Evolutionary conservation across 2,329 filamentous ascomycete species (phyloP).

Genomic region (Diplodia scrobiculata): DNA sequence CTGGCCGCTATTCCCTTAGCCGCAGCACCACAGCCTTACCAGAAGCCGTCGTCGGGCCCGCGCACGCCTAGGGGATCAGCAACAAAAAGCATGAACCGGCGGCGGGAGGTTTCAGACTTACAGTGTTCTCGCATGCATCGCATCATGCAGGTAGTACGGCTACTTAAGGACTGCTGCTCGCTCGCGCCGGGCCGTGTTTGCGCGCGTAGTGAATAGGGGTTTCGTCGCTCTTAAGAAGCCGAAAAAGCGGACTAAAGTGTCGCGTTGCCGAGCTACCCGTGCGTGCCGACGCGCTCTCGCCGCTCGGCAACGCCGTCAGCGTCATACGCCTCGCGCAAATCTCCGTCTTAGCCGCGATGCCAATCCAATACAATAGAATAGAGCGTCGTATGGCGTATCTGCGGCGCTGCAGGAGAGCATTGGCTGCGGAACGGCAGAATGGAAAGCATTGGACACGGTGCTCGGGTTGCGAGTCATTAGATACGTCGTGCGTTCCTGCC

Average conservation of each 20-base stretch:
- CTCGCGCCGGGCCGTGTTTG: not conserved
- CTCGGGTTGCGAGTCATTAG: slow-evolving; percentile 1
- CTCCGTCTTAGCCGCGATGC: slow-evolving; percentile 5
- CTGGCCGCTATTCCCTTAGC: not conserved
- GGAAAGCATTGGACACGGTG: too few species aligned
- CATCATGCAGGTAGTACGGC: too few species aligned
- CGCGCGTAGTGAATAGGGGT: slow-evolving; percentile 16
- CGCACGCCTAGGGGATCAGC: slow-evolving; percentile 6
- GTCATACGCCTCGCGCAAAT: not conserved
- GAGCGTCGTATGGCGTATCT: not conserved
- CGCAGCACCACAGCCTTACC: slow-evolving; percentile 6
- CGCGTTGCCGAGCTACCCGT: not conserved
- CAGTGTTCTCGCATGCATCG: not conserved
- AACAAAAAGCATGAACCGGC: not conserved
- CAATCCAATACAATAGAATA: not conserved
- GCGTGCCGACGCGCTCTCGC: too few species aligned
- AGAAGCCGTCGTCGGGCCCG: slow-evolving; percentile 13
- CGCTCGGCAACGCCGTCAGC: not conserved
- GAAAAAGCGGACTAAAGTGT: not conserved
- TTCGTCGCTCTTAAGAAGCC: not conserved
- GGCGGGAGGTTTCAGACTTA: not conserved
- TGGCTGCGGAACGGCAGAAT: not conserved
- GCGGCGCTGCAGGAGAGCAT: not conserved
- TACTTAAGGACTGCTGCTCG: not conserved
- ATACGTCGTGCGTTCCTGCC: not conserved